These are phyloP conservation scores for Madurella mycetomatis DNA, from an alignment of 2,329 filamentous ascomycete genomes.

Conservation along the genomic window DNA sequence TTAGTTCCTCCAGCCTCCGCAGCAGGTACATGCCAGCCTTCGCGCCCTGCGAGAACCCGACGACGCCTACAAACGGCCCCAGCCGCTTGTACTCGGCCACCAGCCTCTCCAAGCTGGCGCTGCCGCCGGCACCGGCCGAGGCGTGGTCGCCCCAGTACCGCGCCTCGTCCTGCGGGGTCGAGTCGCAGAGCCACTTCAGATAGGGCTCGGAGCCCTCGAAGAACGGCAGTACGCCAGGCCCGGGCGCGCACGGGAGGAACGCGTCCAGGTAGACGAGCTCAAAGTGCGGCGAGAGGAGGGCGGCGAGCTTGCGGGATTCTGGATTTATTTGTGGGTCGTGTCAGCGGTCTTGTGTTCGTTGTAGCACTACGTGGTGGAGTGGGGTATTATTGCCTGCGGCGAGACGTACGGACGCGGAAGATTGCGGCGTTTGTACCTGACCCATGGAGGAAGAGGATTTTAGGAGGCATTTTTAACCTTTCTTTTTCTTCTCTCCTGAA, in stretches of 20 bases:
- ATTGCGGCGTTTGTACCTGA: conserved; percentile 35
- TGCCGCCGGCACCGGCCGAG: neutral
- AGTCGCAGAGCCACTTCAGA: conserved; percentile 31
- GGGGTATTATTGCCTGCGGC: neutral
- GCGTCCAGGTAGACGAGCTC: conserved; percentile 35
- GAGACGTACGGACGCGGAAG: conserved; percentile 32
- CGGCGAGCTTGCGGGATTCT: conserved; percentile 32
- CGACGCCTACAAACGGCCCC: conserved; percentile 29
- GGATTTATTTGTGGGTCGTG: no score
- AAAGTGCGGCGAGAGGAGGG: conserved; percentile 31
- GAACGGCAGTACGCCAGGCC: conserved; percentile 35
- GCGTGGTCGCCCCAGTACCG: conserved; percentile 1
- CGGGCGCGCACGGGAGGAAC: conserved; percentile 28
- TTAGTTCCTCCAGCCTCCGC: conserved; percentile 5
- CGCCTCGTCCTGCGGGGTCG: conserved; percentile 7
- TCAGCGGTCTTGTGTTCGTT: no score
- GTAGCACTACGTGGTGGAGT: neutral
- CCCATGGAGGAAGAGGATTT: conserved; percentile 38
- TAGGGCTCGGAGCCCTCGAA: conserved; percentile 34
- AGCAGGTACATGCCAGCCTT: conserved; percentile 20
- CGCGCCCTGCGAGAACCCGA: conserved; percentile 35
- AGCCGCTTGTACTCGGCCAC: conserved; percentile 18
- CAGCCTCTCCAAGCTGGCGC: neutral
- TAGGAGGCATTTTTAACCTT: conserved; percentile 10
- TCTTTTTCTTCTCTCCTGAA: neutral